Evolutionary conservation across 2,329 filamentous ascomycete species (phyloP).

Genomic region (Aspergillus unguis): DNA sequence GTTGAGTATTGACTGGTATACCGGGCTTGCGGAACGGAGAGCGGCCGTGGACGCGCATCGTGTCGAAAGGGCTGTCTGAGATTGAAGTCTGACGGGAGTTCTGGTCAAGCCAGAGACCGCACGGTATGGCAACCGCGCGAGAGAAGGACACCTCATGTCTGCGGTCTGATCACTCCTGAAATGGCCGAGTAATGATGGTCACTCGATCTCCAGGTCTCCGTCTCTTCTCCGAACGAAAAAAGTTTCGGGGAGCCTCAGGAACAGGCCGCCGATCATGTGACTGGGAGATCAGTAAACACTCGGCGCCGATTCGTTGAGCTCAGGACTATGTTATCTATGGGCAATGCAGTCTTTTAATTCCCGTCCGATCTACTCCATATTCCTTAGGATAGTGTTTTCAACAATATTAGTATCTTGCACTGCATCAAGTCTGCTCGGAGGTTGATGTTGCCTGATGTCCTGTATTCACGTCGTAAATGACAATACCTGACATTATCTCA

Average conservation of each 20-base stretch:
- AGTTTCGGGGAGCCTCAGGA: conserved; percentile 38
- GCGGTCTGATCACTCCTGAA: conserved; percentile 24
- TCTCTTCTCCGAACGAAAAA: conserved; percentile 31
- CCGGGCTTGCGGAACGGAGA: conserved; percentile 32
- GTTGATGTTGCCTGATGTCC: background rate
- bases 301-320: conserved; percentile 2
- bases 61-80: conserved; percentile 35
- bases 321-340: background rate
- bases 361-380: no score
- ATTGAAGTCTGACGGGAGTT: conserved; percentile 32
- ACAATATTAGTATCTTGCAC: no score
- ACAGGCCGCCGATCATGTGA: conserved; percentile 30
- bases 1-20: conserved; percentile 37
- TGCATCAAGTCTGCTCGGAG: background rate
- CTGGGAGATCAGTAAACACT: conserved; percentile 10
- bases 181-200: conserved; percentile 24
- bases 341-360: background rate
- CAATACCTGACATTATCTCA: background rate
- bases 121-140: conserved; percentile 40
- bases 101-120: conserved; percentile 37
- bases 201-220: conserved; percentile 20
- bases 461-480: background rate
- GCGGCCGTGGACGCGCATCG: conserved; percentile 40
- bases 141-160: conserved; percentile 42
- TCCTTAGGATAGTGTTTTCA: no score